phyloP scores from a whole-genome alignment of 2,329 filamentous ascomycete species.

The Dactylellina cionopaga region DNA sequence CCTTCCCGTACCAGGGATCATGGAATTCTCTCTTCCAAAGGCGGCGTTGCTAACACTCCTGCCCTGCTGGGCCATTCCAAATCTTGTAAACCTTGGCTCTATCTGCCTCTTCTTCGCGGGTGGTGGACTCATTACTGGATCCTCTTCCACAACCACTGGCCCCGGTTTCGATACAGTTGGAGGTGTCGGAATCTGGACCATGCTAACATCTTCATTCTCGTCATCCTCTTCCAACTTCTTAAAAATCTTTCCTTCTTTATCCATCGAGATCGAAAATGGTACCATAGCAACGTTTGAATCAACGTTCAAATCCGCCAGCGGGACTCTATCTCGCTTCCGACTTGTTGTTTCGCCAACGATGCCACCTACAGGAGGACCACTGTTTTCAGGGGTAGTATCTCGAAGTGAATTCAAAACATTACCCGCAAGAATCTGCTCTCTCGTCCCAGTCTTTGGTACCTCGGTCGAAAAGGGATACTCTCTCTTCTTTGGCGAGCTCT shows the following conservation, averaged over 20 bases:
- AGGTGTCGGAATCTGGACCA: conserved; percentile 11
- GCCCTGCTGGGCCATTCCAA: conserved; percentile 20
- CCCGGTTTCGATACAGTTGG: neutral
- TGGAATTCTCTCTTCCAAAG: conserved; percentile 26
- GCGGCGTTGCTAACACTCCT: conserved; percentile 33
- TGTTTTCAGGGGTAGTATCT: conserved; percentile 8
- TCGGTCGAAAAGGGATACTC: conserved; percentile 82
- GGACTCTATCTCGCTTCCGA: conserved; percentile 39
- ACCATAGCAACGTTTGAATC: conserved; percentile 34
- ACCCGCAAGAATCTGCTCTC: conserved; percentile 58
- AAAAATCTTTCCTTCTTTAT: conserved; percentile 19
- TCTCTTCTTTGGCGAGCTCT: conserved; percentile 82
- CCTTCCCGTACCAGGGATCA: conserved; percentile 27
- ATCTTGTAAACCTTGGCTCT: conserved; percentile 20
- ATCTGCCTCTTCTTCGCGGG: conserved; percentile 25
- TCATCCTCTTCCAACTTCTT: conserved; percentile 28
- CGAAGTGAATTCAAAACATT: conserved; percentile 6
- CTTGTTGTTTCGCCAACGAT: neutral
- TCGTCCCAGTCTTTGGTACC: conserved; percentile 76
- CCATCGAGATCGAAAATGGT: conserved; percentile 3
- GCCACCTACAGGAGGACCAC: neutral
- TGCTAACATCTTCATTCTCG: conserved; percentile 41
- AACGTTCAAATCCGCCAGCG: conserved; percentile 19
- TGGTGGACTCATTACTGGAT: conserved; percentile 28
- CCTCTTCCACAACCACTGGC: neutral